phyloP scores from a whole-genome alignment of 2,329 filamentous ascomycete genomes.

The Pseudogymnoascus sp. region DNA sequence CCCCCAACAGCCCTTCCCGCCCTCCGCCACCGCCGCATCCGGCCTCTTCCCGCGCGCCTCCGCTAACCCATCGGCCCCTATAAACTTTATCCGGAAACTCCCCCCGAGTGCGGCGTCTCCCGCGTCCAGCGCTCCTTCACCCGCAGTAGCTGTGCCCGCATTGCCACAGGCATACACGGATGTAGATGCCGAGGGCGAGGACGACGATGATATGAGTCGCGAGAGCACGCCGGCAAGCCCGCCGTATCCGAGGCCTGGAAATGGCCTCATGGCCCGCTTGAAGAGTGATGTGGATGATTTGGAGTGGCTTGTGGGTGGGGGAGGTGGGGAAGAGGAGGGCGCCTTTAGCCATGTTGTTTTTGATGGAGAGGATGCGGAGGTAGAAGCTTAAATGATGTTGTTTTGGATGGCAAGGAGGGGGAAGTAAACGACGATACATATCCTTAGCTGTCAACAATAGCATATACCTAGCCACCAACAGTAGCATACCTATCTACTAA shows the following conservation, averaged over 20 bases:
- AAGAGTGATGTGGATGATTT: conserved; percentile 51
- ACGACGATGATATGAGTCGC: conserved; percentile 31
- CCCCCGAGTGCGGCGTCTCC: conserved; percentile 13
- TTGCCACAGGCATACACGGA: neutral
- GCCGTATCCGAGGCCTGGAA: conserved; percentile 55
- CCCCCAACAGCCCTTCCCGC: conserved; percentile 25
- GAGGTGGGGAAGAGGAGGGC: conserved; percentile 33
- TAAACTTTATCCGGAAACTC: conserved; percentile 36
- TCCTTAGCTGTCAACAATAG: neutral
- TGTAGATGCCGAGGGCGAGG: conserved; percentile 21
- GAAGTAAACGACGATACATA: neutral
- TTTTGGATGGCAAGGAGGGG: neutral
- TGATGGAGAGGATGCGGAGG: neutral
- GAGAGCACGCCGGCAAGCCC: conserved; percentile 50
- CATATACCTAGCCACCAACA: neutral
- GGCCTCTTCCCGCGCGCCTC: conserved; percentile 32
- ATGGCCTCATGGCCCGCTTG: conserved; percentile 47
- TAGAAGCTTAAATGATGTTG: neutral
- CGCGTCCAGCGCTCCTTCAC: neutral
- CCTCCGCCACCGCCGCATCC: conserved; percentile 26
- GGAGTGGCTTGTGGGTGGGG: conserved; percentile 54
- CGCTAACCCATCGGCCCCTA: conserved; percentile 30
- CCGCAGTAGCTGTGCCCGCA: neutral
- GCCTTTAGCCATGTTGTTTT: conserved; percentile 28
- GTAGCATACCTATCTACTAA: neutral